phyloP scores from a whole-genome alignment of 192 early-diverging fungal species.

The Borealophlyctis nickersoniae region DNA sequence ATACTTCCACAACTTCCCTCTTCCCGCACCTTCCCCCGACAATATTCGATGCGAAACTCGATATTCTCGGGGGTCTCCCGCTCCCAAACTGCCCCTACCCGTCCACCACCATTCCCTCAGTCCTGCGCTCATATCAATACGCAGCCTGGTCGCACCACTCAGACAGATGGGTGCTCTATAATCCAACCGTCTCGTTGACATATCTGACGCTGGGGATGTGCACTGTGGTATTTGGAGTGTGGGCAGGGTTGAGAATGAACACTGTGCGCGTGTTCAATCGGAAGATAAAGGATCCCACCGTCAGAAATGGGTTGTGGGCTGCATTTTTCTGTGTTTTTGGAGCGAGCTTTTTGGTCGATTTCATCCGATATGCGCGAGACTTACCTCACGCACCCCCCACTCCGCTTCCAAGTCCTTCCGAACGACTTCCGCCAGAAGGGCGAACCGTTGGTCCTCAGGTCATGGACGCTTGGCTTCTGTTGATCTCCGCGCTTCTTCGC shows the following conservation, averaged over 20 bases:
- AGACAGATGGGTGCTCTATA: too few species aligned
- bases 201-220: constrained; percentile 19
- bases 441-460: constrained; percentile 28
- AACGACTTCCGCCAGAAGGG: neutral
- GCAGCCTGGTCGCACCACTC: too few species aligned
- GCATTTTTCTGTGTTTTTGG: constrained; percentile 27
- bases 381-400: constrained; percentile 11
- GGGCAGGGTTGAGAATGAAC: constrained; percentile 15
- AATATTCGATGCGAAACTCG: too few species aligned
- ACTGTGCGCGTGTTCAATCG: constrained; percentile 40
- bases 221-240: constrained; percentile 17
- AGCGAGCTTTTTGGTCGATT: constrained; percentile 33
- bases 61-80: constrained; percentile 32
- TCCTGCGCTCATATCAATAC: too few species aligned
- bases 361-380: constrained; percentile 31
- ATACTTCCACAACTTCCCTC: too few species aligned
- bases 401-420: neutral
- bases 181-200: constrained; percentile 33
- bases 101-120: constrained; percentile 20
- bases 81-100: constrained; percentile 44
- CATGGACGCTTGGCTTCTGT: constrained; percentile 42
- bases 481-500: constrained; percentile 24
- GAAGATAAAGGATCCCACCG: constrained; percentile 23
- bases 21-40: too few species aligned
- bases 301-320: constrained; percentile 33